Evolutionary conservation across 192 early-diverging fungal species (phyloP).

Genomic region (Gonapodya sp.): DNA sequence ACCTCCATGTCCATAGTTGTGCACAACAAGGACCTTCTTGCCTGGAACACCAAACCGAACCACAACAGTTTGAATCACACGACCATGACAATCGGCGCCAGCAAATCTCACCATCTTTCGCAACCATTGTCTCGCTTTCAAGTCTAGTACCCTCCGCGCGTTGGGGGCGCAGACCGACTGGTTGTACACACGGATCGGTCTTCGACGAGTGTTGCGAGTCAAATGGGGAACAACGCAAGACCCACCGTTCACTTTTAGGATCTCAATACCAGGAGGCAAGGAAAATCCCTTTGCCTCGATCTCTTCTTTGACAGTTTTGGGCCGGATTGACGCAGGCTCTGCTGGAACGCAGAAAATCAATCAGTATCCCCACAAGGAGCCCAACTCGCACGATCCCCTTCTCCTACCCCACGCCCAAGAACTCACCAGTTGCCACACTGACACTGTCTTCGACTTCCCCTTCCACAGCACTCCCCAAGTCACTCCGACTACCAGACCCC

Average conservation of each 20-base stretch:
- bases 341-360: neutral
- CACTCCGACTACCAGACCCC: neutral
- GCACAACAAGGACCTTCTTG: neutral
- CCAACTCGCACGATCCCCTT: no score
- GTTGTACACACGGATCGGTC: neutral
- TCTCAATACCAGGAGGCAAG: neutral
- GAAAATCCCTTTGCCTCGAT: neutral
- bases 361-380: no score
- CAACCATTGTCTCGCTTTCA: neutral
- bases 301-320: neutral
- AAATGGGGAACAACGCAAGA: neutral
- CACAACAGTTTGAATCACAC: neutral
- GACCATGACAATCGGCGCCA: neutral
- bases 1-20: neutral
- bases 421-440: no score
- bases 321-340: neutral
- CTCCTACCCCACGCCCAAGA: no score
- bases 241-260: constrained; percentile 1
- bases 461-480: neutral
- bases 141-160: neutral
- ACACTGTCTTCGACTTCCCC: neutral
- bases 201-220: neutral
- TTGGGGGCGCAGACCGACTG: neutral
- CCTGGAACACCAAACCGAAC: no score
- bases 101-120: neutral